phyloP scores from a whole-genome alignment of 2,329 filamentous ascomycete species.

The Fusarium paranaense region DNA sequence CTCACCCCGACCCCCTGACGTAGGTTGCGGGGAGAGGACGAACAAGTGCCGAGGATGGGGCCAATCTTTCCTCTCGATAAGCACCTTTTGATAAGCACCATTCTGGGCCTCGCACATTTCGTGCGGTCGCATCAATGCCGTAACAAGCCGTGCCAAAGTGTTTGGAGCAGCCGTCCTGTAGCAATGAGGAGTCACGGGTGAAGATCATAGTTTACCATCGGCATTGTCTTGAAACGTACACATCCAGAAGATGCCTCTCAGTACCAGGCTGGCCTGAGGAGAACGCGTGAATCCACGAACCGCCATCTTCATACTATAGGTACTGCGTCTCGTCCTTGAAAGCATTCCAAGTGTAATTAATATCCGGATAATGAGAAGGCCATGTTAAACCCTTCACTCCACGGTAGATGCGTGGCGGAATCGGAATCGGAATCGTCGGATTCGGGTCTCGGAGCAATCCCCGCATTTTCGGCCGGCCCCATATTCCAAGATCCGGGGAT shows the following conservation, averaged over 20 bases:
- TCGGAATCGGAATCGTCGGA: constrained; percentile 5
- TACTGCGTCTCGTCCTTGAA: background rate
- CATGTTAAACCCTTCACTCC: background rate
- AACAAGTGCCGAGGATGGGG: background rate
- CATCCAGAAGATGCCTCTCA: background rate
- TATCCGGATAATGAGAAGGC: background rate
- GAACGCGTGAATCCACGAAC: background rate
- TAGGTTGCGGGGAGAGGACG: background rate
- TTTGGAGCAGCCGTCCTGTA: background rate
- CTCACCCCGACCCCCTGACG: background rate
- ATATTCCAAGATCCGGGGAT: background rate
- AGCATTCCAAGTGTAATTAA: background rate
- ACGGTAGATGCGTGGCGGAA: background rate
- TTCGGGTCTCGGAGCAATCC: background rate
- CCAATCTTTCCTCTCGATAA: background rate
- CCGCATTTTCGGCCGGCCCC: background rate
- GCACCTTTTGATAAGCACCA: background rate
- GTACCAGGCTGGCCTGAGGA: background rate
- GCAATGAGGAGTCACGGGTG: background rate
- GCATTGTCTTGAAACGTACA: background rate
- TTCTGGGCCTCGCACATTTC: background rate
- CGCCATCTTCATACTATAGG: background rate
- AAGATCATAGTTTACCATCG: background rate
- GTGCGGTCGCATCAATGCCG: background rate
- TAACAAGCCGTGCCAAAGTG: background rate